Percentiles rank a stretch among this genome's conserved stretches.
Evolutionary conservation across 192 early-diverging fungal genomes (phyloP).

Genomic region (Gryganskiella cystojenkinii): DNA sequence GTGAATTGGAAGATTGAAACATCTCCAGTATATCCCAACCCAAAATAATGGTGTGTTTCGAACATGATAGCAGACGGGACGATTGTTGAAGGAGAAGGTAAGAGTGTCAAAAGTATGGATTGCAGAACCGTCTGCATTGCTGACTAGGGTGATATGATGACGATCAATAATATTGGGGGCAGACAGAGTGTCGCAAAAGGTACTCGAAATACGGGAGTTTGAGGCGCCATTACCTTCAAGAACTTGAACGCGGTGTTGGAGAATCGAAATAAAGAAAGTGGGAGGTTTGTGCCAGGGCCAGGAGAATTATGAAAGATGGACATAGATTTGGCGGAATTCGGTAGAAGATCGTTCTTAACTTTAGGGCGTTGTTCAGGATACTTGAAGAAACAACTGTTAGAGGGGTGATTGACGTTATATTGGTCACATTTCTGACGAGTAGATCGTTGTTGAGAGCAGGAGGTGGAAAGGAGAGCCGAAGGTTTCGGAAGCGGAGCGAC

Average conservation of each 20-base stretch:
- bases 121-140: background rate
- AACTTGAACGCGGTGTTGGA: background rate
- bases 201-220: constrained; percentile 2
- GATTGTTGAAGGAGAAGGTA: background rate
- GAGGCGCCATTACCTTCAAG: constrained; percentile 5
- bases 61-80: background rate
- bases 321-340: too few relatives aligned
- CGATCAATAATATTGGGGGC: background rate
- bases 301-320: too few relatives aligned
- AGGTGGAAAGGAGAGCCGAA: too few relatives aligned
- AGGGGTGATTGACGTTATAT: background rate
- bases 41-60: background rate
- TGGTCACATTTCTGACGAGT: background rate
- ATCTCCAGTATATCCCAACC: constrained; percentile 2
- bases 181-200: background rate
- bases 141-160: background rate
- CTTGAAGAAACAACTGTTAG: background rate
- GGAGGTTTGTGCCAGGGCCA: background rate
- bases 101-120: background rate
- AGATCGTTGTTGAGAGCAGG: background rate
- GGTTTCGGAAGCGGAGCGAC: background rate
- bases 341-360: too few relatives aligned
- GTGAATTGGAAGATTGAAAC: background rate
- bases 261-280: background rate
- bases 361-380: background rate